Evolutionary conservation across 805 yeast species (phyloP).

Genomic region (Lipomyces yamadae): DNA sequence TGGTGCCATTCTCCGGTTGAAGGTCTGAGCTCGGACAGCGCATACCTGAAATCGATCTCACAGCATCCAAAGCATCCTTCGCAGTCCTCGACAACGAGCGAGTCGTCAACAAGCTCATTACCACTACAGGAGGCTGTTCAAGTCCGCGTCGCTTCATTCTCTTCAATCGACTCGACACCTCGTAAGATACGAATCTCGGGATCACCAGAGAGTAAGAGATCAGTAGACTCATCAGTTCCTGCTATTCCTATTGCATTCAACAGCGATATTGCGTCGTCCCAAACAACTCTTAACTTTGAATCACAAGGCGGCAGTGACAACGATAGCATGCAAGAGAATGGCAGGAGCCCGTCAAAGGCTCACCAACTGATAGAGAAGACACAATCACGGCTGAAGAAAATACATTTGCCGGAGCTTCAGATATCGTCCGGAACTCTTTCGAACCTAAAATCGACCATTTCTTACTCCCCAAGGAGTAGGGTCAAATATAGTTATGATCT

Average conservation of each 20-base stretch:
- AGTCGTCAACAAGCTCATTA: constrained; percentile 12
- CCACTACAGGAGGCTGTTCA: constrained; percentile 20
- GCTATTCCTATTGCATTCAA: not conserved
- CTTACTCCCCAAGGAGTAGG: constrained; percentile 3
- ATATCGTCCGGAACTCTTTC: constrained; percentile 23
- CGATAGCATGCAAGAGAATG: constrained; percentile 5
- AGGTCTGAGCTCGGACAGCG: not conserved
- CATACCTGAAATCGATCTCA: not conserved
- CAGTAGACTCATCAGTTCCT: not conserved
- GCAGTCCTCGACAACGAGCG: constrained; percentile 1
- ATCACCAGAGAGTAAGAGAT: not conserved
- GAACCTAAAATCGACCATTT: constrained; percentile 19
- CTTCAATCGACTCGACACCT: constrained; percentile 19
- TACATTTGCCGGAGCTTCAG: constrained; percentile 19
- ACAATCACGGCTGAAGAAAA: constrained; percentile 21
- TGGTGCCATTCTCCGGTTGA: constrained; percentile 4
- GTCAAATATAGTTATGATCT: constrained; percentile 27
- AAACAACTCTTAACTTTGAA: constrained; percentile 9
- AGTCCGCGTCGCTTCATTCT: constrained; percentile 13
- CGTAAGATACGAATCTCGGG: constrained; percentile 16
- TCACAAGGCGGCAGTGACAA: constrained; percentile 18
- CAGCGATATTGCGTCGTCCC: not conserved
- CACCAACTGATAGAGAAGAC: constrained; percentile 21
- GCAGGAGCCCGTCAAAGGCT: constrained; percentile 4
- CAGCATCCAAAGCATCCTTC: not conserved